Conservation (phyloP, 306 rosid species). For the Prunus davidiana region DNA sequence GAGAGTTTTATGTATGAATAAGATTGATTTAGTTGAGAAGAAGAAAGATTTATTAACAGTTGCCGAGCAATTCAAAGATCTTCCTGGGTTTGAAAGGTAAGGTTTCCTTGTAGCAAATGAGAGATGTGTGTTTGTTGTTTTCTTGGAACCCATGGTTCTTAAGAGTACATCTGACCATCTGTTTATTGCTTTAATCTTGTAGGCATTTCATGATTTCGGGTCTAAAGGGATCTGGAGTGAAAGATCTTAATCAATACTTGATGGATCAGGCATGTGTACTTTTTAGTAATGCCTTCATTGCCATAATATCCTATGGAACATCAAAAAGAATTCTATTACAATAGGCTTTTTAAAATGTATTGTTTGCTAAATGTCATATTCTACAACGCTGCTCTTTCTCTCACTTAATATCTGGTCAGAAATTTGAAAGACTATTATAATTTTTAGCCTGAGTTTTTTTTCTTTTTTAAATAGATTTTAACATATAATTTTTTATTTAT, state of each 20-base stretch:
- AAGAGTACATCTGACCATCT: conserved; percentile 25
- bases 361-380: not conserved
- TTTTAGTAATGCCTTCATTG: conserved; percentile 24
- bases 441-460: not conserved
- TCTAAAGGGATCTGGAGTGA: conserved; percentile 83
- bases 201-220: conserved; percentile 97
- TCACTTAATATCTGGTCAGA: not conserved
- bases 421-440: not conserved
- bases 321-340: not conserved
- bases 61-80: conserved; percentile 80
- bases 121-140: conserved; percentile 4
- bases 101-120: conserved; percentile 19
- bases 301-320: not conserved
- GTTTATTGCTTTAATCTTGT: conserved; percentile 25
- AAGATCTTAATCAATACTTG: conserved; percentile 66
- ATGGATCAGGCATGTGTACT: conserved; percentile 75
- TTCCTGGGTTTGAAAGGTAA: conserved; percentile 91
- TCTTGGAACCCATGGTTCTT: conserved; percentile 12
- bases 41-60: conserved; percentile 81
- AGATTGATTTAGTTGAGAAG: conserved; percentile 89
- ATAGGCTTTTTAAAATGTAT: conserved; percentile 7
- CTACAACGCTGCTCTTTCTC: not conserved
- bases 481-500: too few species aligned
- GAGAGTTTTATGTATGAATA: conserved; percentile 86
- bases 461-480: not conserved